phyloP scores from a whole-genome alignment of 2,329 filamentous ascomycete genomes.

The Didymella glomerata region DNA sequence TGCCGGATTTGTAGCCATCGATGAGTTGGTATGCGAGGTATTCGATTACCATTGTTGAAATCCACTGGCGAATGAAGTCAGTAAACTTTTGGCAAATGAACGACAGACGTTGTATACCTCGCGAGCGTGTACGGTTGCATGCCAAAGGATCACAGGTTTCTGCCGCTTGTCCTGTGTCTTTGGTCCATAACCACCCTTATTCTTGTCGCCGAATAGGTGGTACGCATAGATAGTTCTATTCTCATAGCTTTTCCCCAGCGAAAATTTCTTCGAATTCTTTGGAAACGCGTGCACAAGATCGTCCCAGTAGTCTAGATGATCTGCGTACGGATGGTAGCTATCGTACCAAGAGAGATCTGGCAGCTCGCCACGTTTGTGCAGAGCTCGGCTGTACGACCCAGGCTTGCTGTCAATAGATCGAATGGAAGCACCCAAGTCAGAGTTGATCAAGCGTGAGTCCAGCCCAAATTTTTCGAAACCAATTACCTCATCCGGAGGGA shows the following conservation, averaged over 20 bases:
- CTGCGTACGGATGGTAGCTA: constrained; percentile 43
- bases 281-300: constrained; percentile 40
- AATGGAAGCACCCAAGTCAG: constrained; percentile 56
- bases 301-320: constrained; percentile 43
- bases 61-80: constrained; percentile 16
- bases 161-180: constrained; percentile 15
- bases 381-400: constrained; percentile 21
- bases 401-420: constrained; percentile 29
- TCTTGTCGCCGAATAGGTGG: constrained; percentile 38
- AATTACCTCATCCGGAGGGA: constrained; percentile 51
- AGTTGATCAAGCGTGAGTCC: constrained; percentile 53
- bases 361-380: constrained; percentile 44
- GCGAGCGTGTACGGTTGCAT: constrained; percentile 47
- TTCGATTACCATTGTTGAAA: constrained; percentile 36
- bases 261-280: constrained; percentile 39
- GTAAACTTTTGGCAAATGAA: background rate
- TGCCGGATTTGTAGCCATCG: constrained; percentile 37
- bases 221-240: constrained; percentile 43
- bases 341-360: constrained; percentile 53
- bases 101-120: constrained; percentile 46
- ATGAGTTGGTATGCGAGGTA: constrained; percentile 44
- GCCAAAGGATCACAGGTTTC: constrained; percentile 47
- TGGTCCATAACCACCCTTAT: constrained; percentile 22
- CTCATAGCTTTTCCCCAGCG: constrained; percentile 42
- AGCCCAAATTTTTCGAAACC: constrained; percentile 52